Evolutionary conservation across 345 rosid species (phyloP).

Genomic region (Geranium brycei): DNA sequence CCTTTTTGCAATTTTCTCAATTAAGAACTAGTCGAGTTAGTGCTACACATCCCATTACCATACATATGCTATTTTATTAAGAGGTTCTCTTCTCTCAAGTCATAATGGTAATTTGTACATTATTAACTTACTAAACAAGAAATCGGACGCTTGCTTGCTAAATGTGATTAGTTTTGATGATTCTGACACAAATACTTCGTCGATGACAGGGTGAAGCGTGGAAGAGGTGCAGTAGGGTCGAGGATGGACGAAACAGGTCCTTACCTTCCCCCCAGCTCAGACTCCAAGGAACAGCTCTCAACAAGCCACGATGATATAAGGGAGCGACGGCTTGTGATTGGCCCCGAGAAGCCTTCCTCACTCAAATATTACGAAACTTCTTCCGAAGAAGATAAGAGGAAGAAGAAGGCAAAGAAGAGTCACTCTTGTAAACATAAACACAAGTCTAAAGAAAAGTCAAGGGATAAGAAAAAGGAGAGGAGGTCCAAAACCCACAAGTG

Average conservation of each 20-base stretch:
- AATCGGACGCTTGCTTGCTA: neutral
- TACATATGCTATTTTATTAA: too few species aligned
- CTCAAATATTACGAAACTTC: conserved; percentile 23
- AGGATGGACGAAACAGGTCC: conserved; percentile 97
- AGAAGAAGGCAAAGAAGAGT: conserved; percentile 25
- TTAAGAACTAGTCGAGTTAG: too few species aligned
- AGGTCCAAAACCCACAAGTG: too few species aligned
- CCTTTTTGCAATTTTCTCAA: too few species aligned
- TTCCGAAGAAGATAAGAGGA: conserved; percentile 33
- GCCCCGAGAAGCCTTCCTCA: conserved; percentile 41
- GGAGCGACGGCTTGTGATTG: conserved; percentile 22
- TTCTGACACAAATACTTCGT: conserved; percentile 2
- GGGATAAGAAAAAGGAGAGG: neutral
- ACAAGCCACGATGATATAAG: conserved; percentile 14
- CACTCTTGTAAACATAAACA: conserved; percentile 29
- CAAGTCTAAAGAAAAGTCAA: conserved; percentile 23
- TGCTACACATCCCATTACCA: too few species aligned
- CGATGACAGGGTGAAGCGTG: conserved; percentile 36
- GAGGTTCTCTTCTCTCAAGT: too few species aligned
- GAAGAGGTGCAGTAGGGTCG: conserved; percentile 80
- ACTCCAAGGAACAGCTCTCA: conserved; percentile 18
- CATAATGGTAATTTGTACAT: too few species aligned
- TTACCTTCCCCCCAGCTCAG: conserved; percentile 31
- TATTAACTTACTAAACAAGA: too few species aligned
- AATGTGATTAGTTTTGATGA: neutral